A percentile compares a stretch with the other conserved stretches of the same genome.
phyloP scores from a whole-genome alignment of 805 yeast genomes.

The Yamadazyma sp. region DNA sequence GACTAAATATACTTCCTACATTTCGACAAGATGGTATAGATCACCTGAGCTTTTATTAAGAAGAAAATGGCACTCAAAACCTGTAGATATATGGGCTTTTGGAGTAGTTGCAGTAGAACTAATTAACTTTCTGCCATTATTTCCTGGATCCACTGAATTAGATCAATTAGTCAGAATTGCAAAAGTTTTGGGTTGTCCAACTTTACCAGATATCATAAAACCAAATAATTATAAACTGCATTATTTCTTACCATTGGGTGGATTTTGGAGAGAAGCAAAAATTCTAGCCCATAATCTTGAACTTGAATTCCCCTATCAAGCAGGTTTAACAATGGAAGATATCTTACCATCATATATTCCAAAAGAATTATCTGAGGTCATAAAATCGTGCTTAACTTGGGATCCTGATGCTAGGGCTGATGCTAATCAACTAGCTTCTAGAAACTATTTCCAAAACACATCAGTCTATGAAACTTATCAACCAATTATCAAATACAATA shows the following conservation, averaged over 20 bases:
- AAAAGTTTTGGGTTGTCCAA: constrained; percentile 73
- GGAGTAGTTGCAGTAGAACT: constrained; percentile 75
- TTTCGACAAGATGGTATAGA: constrained; percentile 83
- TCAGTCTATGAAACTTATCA: constrained; percentile 9
- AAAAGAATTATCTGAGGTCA: constrained; percentile 36
- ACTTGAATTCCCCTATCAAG: constrained; percentile 51
- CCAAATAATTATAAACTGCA: constrained; percentile 4
- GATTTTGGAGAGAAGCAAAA: constrained; percentile 67
- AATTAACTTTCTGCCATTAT: constrained; percentile 70
- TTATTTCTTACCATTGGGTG: constrained; percentile 52
- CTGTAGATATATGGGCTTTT: constrained; percentile 85
- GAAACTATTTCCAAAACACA: constrained; percentile 56
- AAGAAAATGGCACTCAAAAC: constrained; percentile 57
- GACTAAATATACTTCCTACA: constrained; percentile 67
- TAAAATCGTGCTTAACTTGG: constrained; percentile 64
- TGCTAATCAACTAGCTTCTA: constrained; percentile 43
- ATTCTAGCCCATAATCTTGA: constrained; percentile 52
- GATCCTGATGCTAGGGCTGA: constrained; percentile 66
- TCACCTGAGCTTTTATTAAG: constrained; percentile 77
- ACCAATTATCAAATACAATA: neutral
- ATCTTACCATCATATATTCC: constrained; percentile 45
- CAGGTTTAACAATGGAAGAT: constrained; percentile 46
- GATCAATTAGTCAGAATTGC: constrained; percentile 76
- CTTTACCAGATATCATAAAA: constrained; percentile 21
- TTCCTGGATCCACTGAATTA: constrained; percentile 77